Evolutionary conservation across 306 rosid genomes (phyloP).

Genomic region (Castanea mollissima): DNA sequence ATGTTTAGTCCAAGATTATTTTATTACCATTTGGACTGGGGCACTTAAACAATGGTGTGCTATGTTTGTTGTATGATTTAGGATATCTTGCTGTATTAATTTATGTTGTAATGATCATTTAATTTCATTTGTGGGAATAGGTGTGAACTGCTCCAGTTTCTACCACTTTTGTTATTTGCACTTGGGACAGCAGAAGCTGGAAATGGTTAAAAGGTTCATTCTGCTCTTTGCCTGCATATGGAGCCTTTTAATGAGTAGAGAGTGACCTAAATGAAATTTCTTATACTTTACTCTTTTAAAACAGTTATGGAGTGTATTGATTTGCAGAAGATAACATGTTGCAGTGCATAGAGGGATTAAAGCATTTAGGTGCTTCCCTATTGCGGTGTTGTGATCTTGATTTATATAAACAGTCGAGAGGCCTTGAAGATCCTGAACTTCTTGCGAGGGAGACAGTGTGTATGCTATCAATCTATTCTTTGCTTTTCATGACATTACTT

Average conservation of each 20-base stretch:
- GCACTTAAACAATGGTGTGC: too few species aligned
- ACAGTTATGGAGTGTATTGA: constrained; percentile 81
- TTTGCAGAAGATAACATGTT: constrained; percentile 65
- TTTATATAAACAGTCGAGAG: constrained; percentile 66
- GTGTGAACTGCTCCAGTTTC: constrained; percentile 12
- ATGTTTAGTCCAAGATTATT: too few species aligned
- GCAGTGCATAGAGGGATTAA: constrained; percentile 75
- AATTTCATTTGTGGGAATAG: constrained; percentile 22
- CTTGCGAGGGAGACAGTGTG: constrained; percentile 96
- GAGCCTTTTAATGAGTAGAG: constrained; percentile 8
- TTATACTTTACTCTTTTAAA: constrained; percentile 25
- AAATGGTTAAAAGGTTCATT: constrained; percentile 77
- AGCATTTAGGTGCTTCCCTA: constrained; percentile 58
- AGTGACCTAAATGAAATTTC: constrained; percentile 18
- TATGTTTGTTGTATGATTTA: background rate
- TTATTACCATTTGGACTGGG: too few species aligned
- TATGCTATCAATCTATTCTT: constrained; percentile 39
- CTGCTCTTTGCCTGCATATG: constrained; percentile 1
- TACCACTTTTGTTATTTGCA: constrained; percentile 29
- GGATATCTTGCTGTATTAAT: background rate
- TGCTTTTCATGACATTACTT: background rate
- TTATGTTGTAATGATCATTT: background rate
- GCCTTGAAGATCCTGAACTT: constrained; percentile 86
- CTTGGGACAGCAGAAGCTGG: constrained; percentile 37
- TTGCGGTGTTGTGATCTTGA: constrained; percentile 76